Evolutionary conservation across 805 yeast genomes (phyloP).

Genomic region (Naumovozyma dairenensis): DNA sequence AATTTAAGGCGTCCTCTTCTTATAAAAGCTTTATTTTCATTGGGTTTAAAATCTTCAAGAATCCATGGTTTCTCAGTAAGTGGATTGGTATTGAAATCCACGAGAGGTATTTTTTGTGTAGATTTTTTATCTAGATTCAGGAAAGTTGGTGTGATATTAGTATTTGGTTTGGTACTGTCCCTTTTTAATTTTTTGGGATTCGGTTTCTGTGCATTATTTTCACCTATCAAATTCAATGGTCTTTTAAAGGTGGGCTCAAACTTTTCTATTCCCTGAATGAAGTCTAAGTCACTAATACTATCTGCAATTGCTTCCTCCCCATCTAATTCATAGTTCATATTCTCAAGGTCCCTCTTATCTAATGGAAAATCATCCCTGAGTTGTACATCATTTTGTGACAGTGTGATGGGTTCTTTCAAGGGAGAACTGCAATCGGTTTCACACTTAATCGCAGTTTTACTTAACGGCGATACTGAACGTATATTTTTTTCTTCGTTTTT

Average conservation of each 20-base stretch:
- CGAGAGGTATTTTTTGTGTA: neutral
- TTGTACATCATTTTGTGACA: too few relatives aligned
- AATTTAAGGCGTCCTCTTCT: conserved; percentile 12
- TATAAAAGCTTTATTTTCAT: conserved; percentile 9
- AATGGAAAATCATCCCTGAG: too few relatives aligned
- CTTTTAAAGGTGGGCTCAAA: conserved; percentile 7
- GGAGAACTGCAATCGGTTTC: too few relatives aligned
- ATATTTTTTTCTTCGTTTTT: too few relatives aligned
- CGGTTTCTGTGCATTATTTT: neutral
- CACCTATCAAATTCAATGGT: neutral
- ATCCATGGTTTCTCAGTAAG: conserved; percentile 25
- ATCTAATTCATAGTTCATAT: too few relatives aligned
- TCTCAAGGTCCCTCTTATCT: too few relatives aligned
- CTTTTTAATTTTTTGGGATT: neutral
- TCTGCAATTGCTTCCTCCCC: neutral
- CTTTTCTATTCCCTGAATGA: neutral
- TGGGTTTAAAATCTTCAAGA: conserved; percentile 26
- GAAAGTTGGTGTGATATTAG: neutral
- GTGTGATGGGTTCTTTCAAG: too few relatives aligned
- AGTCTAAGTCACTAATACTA: neutral
- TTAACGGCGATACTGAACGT: too few relatives aligned
- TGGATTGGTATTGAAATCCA: conserved; percentile 20
- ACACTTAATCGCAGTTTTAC: too few relatives aligned
- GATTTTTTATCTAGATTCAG: neutral
- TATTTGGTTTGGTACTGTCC: neutral